Evolutionary conservation across 352 stramenopile species (phyloP).

Genomic region (Globisporangium heterothallicum): DNA sequence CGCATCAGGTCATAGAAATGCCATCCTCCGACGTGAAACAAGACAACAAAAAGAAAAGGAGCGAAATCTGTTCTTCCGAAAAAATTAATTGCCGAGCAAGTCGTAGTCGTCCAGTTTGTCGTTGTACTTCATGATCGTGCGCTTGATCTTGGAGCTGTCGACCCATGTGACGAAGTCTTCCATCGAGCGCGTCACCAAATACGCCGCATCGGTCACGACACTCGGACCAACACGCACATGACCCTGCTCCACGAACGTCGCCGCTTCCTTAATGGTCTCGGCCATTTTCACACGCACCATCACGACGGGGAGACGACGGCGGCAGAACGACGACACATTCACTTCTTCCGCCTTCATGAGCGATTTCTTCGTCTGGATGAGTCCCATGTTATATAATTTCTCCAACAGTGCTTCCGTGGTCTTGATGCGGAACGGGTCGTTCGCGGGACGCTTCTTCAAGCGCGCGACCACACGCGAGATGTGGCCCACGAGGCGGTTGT

Average conservation of each 20-base stretch:
- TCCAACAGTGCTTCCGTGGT: constrained; percentile 95
- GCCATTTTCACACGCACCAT: constrained; percentile 99
- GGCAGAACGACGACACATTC: constrained; percentile 93
- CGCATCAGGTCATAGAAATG: no score
- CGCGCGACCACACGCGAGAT: constrained; percentile 92
- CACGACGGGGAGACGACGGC: constrained; percentile 95
- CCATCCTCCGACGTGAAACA: no score
- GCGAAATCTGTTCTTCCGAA: background rate
- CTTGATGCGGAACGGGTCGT: constrained; percentile 96
- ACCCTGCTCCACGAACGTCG: constrained; percentile 97
- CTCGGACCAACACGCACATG: constrained; percentile 93
- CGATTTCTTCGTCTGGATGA: constrained; percentile 96
- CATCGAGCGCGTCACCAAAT: constrained; percentile 96
- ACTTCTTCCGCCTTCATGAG: constrained; percentile 97
- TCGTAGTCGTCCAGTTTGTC: constrained; percentile 99
- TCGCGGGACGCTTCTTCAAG: constrained; percentile 92
- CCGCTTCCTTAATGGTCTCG: constrained; percentile 96
- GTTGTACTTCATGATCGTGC: constrained; percentile 98
- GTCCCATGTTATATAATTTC: constrained; percentile 97
- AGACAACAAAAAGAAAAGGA: background rate
- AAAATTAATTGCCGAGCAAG: constrained; percentile 94
- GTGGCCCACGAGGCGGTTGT: constrained; percentile 96
- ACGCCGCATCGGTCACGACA: constrained; percentile 95
- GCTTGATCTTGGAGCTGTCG: constrained; percentile 96
- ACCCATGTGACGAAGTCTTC: constrained; percentile 99